Evolutionary conservation across 108 stramenopile species (phyloP).

Genomic region (Fistulifera solaris): DNA sequence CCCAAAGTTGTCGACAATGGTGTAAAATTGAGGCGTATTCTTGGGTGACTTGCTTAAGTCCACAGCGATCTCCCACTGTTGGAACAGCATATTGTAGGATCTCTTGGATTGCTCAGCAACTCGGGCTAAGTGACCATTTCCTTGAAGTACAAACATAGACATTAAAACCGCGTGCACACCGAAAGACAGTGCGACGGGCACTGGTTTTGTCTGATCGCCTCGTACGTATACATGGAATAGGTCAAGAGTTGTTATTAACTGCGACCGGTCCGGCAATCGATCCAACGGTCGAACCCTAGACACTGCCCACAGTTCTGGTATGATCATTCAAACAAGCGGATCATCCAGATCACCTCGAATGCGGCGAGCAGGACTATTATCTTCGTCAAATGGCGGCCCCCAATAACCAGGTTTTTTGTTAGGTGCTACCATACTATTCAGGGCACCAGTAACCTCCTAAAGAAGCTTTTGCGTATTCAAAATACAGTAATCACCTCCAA

Average conservation of each 20-base stretch:
- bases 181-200: slow-evolving; percentile 8
- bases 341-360: slow-evolving; percentile 8
- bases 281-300: too few relatives aligned
- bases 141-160: slow-evolving; percentile 10
- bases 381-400: slow-evolving; percentile 2
- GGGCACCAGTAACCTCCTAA: background rate
- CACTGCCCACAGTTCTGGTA: background rate
- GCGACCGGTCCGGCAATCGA: background rate
- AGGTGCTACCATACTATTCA: background rate
- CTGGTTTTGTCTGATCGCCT: background rate
- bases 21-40: background rate
- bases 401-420: background rate
- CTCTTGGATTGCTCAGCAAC: background rate
- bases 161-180: slow-evolving; percentile 11
- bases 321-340: background rate
- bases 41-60: background rate
- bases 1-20: background rate
- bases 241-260: background rate
- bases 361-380: background rate
- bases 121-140: slow-evolving; percentile 7
- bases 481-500: slow-evolving; percentile 9
- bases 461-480: slow-evolving; percentile 10
- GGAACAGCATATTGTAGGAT: slow-evolving; percentile 7
- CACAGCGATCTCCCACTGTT: background rate
- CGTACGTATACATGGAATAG: background rate